Base-by-base conservation (phyloP, 805 yeast genomes). In the Saccharomycopsis capsularis region DNA sequence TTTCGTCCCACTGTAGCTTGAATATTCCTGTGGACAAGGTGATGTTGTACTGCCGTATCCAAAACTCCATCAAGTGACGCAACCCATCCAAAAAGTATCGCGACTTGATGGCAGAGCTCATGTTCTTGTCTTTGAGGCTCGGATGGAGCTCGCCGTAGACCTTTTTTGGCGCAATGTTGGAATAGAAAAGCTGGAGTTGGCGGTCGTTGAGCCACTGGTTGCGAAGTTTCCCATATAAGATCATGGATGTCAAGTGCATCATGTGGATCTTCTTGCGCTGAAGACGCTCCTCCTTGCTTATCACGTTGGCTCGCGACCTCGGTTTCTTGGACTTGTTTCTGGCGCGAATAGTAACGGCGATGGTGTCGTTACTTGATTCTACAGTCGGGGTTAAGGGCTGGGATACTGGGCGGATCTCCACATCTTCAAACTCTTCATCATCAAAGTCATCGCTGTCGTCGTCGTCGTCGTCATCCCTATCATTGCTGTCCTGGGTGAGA, bases 21-120 rank as follows among this genome's bases (percentile, higher is more conserved):
- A 57, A 60, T 53, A 64, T 46, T 65, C 71, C 64, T 43, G 56
- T 52, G 55, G 63, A 59, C 1, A 64, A 57, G 0, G 74, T 68
- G 0, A 82, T 71, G 16, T 69, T 73, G 59, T 80, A 85, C 52
- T 68, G 68, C 11, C 64, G 63, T 21, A 69, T 60, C 85, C 95
- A 93, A 32, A 70, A 66, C 15, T 67, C 69, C 80, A 85, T 76
- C 1, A 85, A 63, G 53, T 77, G 79, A 40, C 82, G 71, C n/a
- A 93, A 58, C 0, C 91, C 86, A 61, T 88, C 96, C 2, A 90
- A 68, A 29, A 93, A 71, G 56, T 78, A 73, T 47, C 95, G 68
- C 0, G 95, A 70, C 51, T 74, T 74, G 19, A 81, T 77, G 36
- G 72, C 65, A 40, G 69, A 58, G 3, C 73, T 61, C 18, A 73